These are phyloP conservation scores for Magnolia officinalis DNA, from an alignment of 164 flowering plant species.

Conservation along the genomic window DNA sequence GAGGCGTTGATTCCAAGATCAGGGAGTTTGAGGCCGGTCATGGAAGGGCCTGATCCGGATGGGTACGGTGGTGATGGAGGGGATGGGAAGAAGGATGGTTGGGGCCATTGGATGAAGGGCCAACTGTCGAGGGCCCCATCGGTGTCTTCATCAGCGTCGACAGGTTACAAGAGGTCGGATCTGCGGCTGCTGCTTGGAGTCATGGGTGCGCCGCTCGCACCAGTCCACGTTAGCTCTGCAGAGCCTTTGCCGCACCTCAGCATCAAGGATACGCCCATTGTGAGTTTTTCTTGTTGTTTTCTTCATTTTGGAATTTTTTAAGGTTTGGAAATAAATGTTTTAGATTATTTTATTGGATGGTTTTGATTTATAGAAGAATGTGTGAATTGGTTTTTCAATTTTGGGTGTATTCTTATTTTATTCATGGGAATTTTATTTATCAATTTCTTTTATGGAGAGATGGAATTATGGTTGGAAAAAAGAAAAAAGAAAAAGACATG, in stretches of 20 bases:
- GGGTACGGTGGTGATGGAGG: slow-evolving; percentile 30
- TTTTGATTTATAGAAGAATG: neutral
- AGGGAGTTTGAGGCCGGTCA: slow-evolving; percentile 64
- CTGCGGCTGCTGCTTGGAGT: slow-evolving; percentile 69
- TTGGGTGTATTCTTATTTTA: neutral
- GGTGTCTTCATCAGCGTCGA: slow-evolving; percentile 6
- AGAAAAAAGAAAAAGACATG: neutral
- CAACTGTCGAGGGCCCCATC: slow-evolving; percentile 31
- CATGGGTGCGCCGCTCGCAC: slow-evolving; percentile 76
- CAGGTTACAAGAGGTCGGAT: slow-evolving; percentile 53
- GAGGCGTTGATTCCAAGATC: slow-evolving; percentile 61
- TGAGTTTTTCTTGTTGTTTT: slow-evolving; percentile 22
- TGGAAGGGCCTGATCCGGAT: slow-evolving; percentile 80
- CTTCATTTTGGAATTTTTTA: neutral
- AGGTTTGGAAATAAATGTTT: neutral
- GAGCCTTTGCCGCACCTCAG: slow-evolving; percentile 61
- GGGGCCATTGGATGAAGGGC: slow-evolving; percentile 85
- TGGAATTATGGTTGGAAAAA: neutral
- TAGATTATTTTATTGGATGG: neutral
- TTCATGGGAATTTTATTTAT: neutral
- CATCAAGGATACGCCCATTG: slow-evolving; percentile 69
- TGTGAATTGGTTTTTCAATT: neutral
- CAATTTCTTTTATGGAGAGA: neutral
- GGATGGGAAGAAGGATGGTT: slow-evolving; percentile 44
- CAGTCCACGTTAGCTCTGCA: slow-evolving; percentile 50